Evolutionary conservation across 768 basidiomycete species (phyloP).

Genomic region (Rhodotorula toruloides): DNA sequence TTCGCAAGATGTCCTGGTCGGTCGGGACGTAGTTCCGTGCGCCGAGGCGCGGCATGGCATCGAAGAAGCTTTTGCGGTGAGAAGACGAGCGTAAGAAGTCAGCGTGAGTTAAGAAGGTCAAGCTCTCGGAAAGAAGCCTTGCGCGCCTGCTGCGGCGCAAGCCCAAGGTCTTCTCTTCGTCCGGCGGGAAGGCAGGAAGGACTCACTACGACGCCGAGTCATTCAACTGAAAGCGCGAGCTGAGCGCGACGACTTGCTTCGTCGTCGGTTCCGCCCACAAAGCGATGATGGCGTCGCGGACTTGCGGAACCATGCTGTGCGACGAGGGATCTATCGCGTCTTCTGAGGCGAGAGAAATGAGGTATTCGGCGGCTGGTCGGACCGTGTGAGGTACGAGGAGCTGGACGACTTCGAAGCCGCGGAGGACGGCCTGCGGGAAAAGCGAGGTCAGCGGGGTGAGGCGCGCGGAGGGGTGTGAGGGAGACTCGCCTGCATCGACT

Average conservation of each 20-base stretch:
- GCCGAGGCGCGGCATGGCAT: slow-evolving; percentile 75
- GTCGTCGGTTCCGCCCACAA: slow-evolving; percentile 16
- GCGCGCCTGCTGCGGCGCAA: not conserved
- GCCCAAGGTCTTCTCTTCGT: not conserved
- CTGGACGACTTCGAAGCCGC: slow-evolving; percentile 4
- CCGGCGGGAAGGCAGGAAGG: not conserved
- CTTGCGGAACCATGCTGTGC: not conserved
- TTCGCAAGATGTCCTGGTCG: slow-evolving; percentile 90
- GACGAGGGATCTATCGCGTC: not conserved
- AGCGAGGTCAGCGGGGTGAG: not conserved
- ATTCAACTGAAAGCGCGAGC: slow-evolving; percentile 23
- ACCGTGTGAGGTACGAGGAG: slow-evolving; percentile 1
- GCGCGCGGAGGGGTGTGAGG: no score
- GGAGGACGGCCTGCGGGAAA: slow-evolving; percentile 21
- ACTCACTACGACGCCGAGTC: slow-evolving; percentile 27
- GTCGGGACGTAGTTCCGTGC: slow-evolving; percentile 70
- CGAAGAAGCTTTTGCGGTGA: slow-evolving; percentile 27
- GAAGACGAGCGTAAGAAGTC: not conserved
- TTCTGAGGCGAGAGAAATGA: slow-evolving; percentile 11
- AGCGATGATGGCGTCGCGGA: slow-evolving; percentile 7
- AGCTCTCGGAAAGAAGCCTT: not conserved
- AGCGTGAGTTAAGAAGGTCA: slow-evolving; percentile 2
- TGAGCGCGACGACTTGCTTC: slow-evolving; percentile 5
- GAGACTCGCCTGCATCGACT: slow-evolving; percentile 70
- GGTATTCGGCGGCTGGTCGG: not conserved